Conservation (phyloP, 2,329 filamentous ascomycete species). For the Lomentospora prolificans region DNA sequence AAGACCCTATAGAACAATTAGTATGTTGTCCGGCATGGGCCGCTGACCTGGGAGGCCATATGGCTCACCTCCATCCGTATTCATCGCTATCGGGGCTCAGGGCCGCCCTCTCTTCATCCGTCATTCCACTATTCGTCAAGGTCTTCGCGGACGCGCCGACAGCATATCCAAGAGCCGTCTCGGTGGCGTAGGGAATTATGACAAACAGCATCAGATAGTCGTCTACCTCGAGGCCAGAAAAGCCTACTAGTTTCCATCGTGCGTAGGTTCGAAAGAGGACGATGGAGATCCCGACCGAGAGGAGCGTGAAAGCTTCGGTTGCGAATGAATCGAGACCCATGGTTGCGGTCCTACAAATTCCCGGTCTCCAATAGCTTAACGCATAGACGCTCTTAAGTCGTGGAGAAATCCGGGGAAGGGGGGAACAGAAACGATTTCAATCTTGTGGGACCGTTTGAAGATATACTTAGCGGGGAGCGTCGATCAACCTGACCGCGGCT, state of each 20-base stretch:
- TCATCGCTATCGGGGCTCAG: slow-evolving; percentile 34
- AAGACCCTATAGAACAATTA: slow-evolving; percentile 27
- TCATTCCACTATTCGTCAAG: slow-evolving; percentile 49
- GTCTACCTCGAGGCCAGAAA: slow-evolving; percentile 25
- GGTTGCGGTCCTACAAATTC: not conserved
- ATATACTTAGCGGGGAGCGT: too few species aligned
- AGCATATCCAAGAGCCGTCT: slow-evolving; percentile 40
- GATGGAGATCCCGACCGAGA: slow-evolving; percentile 36
- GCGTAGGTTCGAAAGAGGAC: slow-evolving; percentile 39
- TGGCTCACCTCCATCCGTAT: slow-evolving; percentile 25
- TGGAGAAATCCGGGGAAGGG: too few species aligned
- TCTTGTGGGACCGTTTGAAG: too few species aligned
- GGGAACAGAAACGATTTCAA: too few species aligned
- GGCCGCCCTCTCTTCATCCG: slow-evolving; percentile 33
- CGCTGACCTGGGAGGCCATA: not conserved
- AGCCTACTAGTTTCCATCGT: slow-evolving; percentile 16
- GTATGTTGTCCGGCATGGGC: not conserved
- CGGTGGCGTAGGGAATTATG: slow-evolving; percentile 19
- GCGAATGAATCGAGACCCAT: slow-evolving; percentile 14
- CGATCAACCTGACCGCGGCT: too few species aligned
- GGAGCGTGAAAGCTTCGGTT: slow-evolving; percentile 27
- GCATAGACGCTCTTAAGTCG: too few species aligned
- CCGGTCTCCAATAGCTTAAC: too few species aligned
- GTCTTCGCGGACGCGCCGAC: slow-evolving; percentile 40
- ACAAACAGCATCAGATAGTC: slow-evolving; percentile 33